Base-by-base conservation (phyloP, 2,329 filamentous ascomycete genomes). In the Cercospora zeina region DNA sequence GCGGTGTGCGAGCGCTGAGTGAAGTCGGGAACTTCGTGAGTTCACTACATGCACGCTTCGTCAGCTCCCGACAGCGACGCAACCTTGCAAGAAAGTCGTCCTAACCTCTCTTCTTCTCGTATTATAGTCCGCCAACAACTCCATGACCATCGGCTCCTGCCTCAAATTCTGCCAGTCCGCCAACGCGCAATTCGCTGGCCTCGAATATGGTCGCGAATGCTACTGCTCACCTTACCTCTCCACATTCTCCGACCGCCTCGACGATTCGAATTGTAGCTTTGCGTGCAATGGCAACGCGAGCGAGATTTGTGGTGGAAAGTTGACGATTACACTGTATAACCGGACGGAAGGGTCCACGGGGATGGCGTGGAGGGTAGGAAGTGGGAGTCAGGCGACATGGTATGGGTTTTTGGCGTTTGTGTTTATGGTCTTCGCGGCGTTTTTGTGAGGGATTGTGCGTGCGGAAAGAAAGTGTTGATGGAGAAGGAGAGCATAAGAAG, bases 201-300 rank as follows among this genome's bases (percentile, higher is more conserved):
- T 86, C 42, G 82, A 86, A 74, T 85, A 81, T 72, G 68, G 66
- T 34, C 83, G 83, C 59, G 84, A 87, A 75, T 87, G 85, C 78
- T 87, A 83, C 80, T 87, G 85, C 72, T 78, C 81, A 21, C 75
- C 80, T 16, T 75, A 75, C 51, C 68, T 87, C n/a, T 79, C 79
- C 8, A 72, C 74, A 8, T 77, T 84, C 24, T 78, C 82, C 14
- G 71, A 69, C 9, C 78, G 79, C 63, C 71, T 85, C 9, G 68
- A 77, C 31, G 83, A 85, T 16, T 74, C 75, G 2, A 34, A 49
- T 1, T 87, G 85, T 73, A 73, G 80, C 61, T 77, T 81, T 33
- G 73, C 82, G 0, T 87, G 85, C 66, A 79, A 82, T 50, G 85
- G 84, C 1, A 81, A 85, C 69, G 73, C 73, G 14, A 76, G 73